Evolutionary conservation across 1,284 basidiomycete genomes (phyloP).

Genomic region (Sphagnurus paluster): DNA sequence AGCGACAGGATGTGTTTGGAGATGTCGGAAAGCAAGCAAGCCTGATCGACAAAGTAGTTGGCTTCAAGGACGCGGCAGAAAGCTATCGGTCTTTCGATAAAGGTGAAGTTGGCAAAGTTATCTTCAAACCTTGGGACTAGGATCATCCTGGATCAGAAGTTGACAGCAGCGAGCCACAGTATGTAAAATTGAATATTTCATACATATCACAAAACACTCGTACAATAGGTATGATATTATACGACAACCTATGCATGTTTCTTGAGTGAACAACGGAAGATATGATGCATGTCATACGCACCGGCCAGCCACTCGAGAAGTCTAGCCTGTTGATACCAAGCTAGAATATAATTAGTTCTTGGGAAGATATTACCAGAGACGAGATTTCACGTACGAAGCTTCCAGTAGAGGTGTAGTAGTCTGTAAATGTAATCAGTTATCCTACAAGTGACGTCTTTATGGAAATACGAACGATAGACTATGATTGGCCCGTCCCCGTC

Average conservation of each 20-base stretch:
- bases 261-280: neutral
- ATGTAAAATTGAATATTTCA: too few relatives aligned
- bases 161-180: too few relatives aligned
- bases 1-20: conserved; percentile 70
- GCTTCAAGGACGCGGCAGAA: conserved; percentile 54
- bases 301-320: conserved; percentile 22
- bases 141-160: too few relatives aligned
- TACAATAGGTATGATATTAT: neutral
- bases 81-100: conserved; percentile 69
- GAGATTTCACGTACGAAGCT: conserved; percentile 18
- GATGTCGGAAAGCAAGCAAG: conserved; percentile 56
- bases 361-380: neutral
- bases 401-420: conserved; percentile 42
- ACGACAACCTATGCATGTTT: conserved; percentile 9
- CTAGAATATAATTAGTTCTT: conserved; percentile 5
- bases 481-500: conserved; percentile 33
- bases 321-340: conserved; percentile 20
- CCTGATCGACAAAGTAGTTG: conserved; percentile 64
- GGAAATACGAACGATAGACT: conserved; percentile 30
- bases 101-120: conserved; percentile 68
- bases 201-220: too few relatives aligned
- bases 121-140: conserved; percentile 68
- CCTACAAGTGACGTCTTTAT: neutral
- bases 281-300: neutral
- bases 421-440: conserved; percentile 25